These are phyloP conservation scores for Cystoisospora suis DNA, from an alignment of 169 alveolate genomes.

Conservation along the genomic window DNA sequence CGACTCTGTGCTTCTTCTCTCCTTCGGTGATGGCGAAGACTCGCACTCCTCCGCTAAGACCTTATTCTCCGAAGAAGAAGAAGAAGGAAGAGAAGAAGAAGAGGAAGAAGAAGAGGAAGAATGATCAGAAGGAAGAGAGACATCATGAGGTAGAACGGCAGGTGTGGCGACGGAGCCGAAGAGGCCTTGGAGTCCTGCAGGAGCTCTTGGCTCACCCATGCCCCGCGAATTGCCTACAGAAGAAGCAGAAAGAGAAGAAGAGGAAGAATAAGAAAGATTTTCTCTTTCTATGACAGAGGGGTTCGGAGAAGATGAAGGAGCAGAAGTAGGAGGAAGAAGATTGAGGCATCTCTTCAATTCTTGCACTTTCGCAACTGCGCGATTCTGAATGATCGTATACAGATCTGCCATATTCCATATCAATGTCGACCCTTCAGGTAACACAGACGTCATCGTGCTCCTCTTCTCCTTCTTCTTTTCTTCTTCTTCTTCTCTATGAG, in stretches of 20 bases:
- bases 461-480: background rate
- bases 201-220: background rate
- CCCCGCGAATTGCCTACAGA: background rate
- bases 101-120: background rate
- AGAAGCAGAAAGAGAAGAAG: background rate
- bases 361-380: conserved; percentile 14
- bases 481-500: background rate
- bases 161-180: conserved; percentile 27
- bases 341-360: background rate
- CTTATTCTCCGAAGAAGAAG: background rate
- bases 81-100: background rate
- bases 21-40: background rate
- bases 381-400: background rate
- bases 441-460: background rate
- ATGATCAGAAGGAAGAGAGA: background rate
- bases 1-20: background rate
- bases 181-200: background rate
- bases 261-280: background rate
- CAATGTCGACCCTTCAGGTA: background rate
- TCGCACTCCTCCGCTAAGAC: background rate
- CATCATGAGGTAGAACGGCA: background rate
- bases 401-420: background rate
- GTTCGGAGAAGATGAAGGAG: background rate
- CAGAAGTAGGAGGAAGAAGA: conserved; percentile 5
- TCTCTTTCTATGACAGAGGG: background rate